Conservation (phyloP, 2,329 filamentous ascomycete species). For the Exophiala calicioides region DNA sequence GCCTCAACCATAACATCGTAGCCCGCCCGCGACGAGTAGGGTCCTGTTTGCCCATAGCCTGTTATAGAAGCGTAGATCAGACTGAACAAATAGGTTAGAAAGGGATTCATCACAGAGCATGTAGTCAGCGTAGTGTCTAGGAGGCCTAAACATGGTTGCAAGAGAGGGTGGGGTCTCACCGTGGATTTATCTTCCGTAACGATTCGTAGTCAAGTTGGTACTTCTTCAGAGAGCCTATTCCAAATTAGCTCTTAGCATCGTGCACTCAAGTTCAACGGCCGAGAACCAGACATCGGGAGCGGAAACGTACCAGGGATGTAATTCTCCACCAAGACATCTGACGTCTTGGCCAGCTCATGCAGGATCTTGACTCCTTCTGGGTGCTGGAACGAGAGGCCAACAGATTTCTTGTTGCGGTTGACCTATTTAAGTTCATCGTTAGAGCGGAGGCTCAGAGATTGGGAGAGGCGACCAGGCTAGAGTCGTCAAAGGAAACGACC, state of each 20-base stretch:
- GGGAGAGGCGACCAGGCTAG: constrained; percentile 7
- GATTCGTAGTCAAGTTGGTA: constrained; percentile 88
- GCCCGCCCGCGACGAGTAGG: constrained; percentile 81
- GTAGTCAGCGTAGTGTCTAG: neutral
- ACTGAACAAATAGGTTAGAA: constrained; percentile 32
- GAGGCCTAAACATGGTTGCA: neutral
- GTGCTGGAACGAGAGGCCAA: constrained; percentile 88
- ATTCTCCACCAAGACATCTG: constrained; percentile 94
- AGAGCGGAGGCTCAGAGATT: neutral
- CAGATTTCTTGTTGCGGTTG: constrained; percentile 95
- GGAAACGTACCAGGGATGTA: constrained; percentile 77
- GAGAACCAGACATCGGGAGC: neutral
- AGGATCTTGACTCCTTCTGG: constrained; percentile 80
- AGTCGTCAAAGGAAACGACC: neutral
- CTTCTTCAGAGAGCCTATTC: constrained; percentile 64
- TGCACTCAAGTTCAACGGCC: no score
- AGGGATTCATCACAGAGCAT: neutral
- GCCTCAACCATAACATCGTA: constrained; percentile 99
- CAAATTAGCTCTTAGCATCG: no score
- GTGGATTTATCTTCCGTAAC: constrained; percentile 76
- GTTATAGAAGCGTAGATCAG: constrained; percentile 96
- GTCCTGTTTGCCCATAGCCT: constrained; percentile 93
- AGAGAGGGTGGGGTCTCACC: no score
- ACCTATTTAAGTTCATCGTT: constrained; percentile 57
- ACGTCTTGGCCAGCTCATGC: constrained; percentile 78